phyloP scores from a whole-genome alignment of 1,284 basidiomycete species.

The Rhodotorula sp. region DNA sequence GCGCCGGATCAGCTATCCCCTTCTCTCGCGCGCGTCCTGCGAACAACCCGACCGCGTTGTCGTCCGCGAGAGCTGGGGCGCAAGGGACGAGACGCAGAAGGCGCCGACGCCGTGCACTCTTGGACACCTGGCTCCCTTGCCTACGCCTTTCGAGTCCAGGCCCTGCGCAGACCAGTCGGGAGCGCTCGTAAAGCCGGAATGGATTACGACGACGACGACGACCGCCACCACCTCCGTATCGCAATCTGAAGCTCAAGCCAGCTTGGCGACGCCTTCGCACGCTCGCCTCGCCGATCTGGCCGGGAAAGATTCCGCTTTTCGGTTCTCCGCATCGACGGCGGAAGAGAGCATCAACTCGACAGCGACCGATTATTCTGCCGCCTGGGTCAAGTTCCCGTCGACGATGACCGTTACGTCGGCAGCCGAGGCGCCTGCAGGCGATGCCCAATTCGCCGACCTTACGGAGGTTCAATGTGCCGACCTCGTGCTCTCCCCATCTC shows the following conservation, averaged over 20 bases:
- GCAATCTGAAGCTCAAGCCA: background rate
- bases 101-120: background rate
- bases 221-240: too few relatives aligned
- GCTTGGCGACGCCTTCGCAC: background rate
- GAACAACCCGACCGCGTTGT: background rate
- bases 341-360: background rate
- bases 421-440: too few relatives aligned
- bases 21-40: background rate
- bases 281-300: background rate
- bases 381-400: too few relatives aligned
- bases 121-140: too few relatives aligned
- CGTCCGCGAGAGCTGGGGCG: conserved; percentile 1
- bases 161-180: too few relatives aligned
- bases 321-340: conserved; percentile 11
- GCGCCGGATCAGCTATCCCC: conserved; percentile 9
- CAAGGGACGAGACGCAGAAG: conserved; percentile 3
- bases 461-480: too few relatives aligned
- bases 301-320: background rate
- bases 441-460: too few relatives aligned
- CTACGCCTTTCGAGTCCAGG: background rate
- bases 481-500: background rate
- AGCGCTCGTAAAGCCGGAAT: too few relatives aligned
- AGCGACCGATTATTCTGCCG: too few relatives aligned
- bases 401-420: too few relatives aligned
- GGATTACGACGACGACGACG: too few relatives aligned